Percentiles rank a stretch among this genome's conserved stretches.
Conservation (phyloP, 192 early-diverging fungal genomes). For the Obelidium mucronatum region DNA sequence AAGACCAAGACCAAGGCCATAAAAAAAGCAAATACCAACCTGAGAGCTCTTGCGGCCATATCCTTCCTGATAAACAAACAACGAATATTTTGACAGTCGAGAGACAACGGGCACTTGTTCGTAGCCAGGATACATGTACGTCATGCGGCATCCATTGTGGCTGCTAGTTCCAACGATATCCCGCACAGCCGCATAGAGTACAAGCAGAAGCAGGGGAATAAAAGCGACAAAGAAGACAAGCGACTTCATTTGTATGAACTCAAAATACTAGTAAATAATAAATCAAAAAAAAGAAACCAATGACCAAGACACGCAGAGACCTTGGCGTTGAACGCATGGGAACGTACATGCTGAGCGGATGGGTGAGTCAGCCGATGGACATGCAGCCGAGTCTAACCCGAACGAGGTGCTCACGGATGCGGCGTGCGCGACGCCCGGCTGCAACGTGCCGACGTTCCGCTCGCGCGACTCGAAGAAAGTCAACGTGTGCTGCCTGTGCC, state of each 20-base stretch:
- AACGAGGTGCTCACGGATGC: constrained; percentile 22
- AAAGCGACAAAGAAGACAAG: neutral
- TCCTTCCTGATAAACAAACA: constrained; percentile 26
- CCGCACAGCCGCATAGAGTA: neutral
- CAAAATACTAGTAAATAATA: neutral
- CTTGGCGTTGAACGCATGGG: constrained; percentile 29
- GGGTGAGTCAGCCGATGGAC: neutral
- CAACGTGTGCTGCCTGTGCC: constrained; percentile 14
- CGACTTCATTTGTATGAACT: neutral
- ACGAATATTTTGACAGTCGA: constrained; percentile 13
- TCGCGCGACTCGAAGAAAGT: neutral
- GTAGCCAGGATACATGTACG: constrained; percentile 36
- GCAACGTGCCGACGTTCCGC: constrained; percentile 23
- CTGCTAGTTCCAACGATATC: neutral
- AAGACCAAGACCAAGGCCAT: too few relatives aligned
- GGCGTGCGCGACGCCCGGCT: constrained; percentile 4
- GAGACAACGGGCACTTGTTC: constrained; percentile 3
- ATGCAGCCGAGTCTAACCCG: neutral
- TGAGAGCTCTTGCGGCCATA: constrained; percentile 19
- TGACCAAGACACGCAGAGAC: constrained; percentile 20
- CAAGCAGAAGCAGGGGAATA: neutral
- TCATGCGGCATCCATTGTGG: constrained; percentile 32
- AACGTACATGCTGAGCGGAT: constrained; percentile 25
- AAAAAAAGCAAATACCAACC: too few relatives aligned
- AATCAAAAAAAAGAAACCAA: neutral